Evolutionary conservation across 805 yeast species (phyloP), one percentile per base, ranked within the genome.

Genomic region (Zygoascus bituminiphila): DNA sequence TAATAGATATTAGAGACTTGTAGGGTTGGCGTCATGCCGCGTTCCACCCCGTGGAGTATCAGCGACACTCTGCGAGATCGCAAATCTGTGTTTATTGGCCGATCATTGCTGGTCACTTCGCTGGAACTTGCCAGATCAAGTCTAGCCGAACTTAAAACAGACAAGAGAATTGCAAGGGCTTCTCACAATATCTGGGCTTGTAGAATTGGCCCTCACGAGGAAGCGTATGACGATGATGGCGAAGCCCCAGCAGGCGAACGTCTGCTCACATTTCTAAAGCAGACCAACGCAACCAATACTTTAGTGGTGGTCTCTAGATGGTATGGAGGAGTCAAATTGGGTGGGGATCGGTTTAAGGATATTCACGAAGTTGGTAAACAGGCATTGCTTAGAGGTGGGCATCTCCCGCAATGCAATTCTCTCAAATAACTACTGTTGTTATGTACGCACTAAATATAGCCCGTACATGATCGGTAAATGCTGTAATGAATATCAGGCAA

Each of bases 211-310:
- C 42, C 42, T 1, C 42, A 49, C 20, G 85, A 81, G 0, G 75
- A 78, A 0, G 71, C 74, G 31, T 88, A 86, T 57, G 97, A 91
- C 60, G 98, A 93, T 63, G 98, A 91, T 61, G 98, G 98, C 2
- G 98, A 93, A 61, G 75, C 94, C 0, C 98, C 98, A 0, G 96
- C 98, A 0, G 98, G 98, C 8, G 79, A 89, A 4, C 70, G 96
- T 49, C 69, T 89, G 72, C 65, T 88, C 45, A 96, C 88, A 67
- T 65, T 89, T 43, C 66, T 89, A 54, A 78, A 85, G 33, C 76
- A 79, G 51, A 57, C 63, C 86, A 87, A 87, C 57, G 84, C 77
- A 1, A 78, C 86, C 84, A 81, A 89, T 61, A 85, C 85, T 4
- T 75, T 88, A 54, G 96, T 89, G 2, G 87, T 82, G 8, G 95